Base-by-base conservation (phyloP, 805 yeast genomes). In the Saccharomycopsis fermentans region DNA sequence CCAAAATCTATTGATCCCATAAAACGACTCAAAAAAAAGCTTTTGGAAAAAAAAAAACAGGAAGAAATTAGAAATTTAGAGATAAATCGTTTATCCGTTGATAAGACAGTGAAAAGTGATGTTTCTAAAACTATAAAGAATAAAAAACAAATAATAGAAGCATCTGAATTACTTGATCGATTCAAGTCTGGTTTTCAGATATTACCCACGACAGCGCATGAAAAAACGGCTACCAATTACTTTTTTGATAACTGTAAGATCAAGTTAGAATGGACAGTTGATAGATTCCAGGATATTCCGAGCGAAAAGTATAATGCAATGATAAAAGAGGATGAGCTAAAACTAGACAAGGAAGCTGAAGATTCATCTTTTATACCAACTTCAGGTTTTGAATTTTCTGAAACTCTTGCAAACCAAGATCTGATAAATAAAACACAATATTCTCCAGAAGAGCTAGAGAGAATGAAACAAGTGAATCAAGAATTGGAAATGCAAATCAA, bases 211-310 rank as follows among this genome's bases (percentile, higher is more conserved):
- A 52, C 55, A 40, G 61, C 58, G 19, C 61, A 63, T 36, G 69
- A 59, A 4, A 39, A 36, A 19, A 53, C 58, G 2, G 26, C 53
- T 8, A 34, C 56, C 14, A 72, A 71, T 54, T 69, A 69, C n/a
- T 74, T 79, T 62, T 81, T 84, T 66, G 76, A 78, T 59, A 67
- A 67, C 1, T 71, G 83, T 0, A 71, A 71, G 19, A 74, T 80
- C 1, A 67, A 69, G 24, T 72, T 81, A 48, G 87, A 84, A 63
- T 85, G 90, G 90, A 77, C 85, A 16, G 73, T 79, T 21, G 77
- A 75, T 6, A 68, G 72, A 5, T 83, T 78, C 60, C 63, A 70
- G 12, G 79, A 81, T 21, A 81, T 86, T 4, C 92, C 90, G 0
- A 85, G 82, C 37, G 77, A 81, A 48, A 70, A 70, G 58, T 72